Conservation (phyloP, 768 basidiomycete species). For the Lyophyllum semitale region DNA sequence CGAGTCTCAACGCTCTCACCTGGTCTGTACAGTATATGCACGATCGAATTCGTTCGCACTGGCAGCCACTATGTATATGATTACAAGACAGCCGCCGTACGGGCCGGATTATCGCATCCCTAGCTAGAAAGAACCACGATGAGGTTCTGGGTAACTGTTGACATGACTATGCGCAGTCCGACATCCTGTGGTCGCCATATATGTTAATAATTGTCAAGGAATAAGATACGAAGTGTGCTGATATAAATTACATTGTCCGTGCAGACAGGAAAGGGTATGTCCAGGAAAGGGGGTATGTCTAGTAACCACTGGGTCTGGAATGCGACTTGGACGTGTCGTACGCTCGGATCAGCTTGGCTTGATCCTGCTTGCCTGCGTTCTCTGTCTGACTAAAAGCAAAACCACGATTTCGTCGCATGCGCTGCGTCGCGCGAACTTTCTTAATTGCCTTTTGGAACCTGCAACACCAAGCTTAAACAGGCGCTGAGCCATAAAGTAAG, state of each 20-base stretch:
- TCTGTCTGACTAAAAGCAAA: constrained; percentile 99
- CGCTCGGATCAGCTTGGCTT: constrained; percentile 80
- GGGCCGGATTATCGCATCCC: no score
- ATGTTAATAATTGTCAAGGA: constrained; percentile 12
- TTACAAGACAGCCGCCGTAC: no score
- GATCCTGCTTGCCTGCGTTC: constrained; percentile 81
- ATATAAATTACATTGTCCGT: constrained; percentile 42
- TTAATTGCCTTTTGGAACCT: constrained; percentile 99
- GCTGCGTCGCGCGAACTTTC: constrained; percentile 97
- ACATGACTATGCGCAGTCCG: not conserved
- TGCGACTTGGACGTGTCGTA: constrained; percentile 84
- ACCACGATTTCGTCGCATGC: constrained; percentile 94
- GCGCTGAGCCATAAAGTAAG: not conserved
- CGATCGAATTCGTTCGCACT: no score
- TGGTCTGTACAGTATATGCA: no score
- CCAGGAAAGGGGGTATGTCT: constrained; percentile 20
- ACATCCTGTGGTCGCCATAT: constrained; percentile 1
- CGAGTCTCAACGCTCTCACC: no score
- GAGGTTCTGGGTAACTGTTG: not conserved
- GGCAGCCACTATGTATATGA: no score
- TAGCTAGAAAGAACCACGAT: no score
- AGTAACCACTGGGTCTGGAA: constrained; percentile 77
- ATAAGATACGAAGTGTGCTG: constrained; percentile 18
- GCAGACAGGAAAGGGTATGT: constrained; percentile 6
- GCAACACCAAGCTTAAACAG: constrained; percentile 10